phyloP scores from a whole-genome alignment of 1,284 basidiomycete genomes.

The Malassezia equina region DNA sequence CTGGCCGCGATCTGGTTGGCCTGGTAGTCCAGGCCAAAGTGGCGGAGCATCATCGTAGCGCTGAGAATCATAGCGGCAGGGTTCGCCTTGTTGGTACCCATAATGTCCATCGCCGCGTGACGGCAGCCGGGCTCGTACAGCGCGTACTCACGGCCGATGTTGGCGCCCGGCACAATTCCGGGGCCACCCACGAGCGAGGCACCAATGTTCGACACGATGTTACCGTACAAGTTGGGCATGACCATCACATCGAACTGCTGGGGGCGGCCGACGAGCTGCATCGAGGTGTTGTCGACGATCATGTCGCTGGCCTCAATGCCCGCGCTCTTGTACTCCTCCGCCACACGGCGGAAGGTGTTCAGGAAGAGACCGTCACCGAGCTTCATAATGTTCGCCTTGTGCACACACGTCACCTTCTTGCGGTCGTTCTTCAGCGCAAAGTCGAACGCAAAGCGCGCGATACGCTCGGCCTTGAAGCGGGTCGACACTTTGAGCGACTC shows the following conservation, averaged over 20 bases:
- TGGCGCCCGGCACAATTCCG: slow-evolving; percentile 94
- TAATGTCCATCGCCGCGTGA: slow-evolving; percentile 95
- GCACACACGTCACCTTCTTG: slow-evolving; percentile 99
- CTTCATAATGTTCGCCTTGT: slow-evolving; percentile 99
- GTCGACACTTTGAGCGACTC: slow-evolving; percentile 98
- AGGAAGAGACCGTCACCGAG: slow-evolving; percentile 98
- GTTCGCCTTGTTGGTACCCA: slow-evolving; percentile 95
- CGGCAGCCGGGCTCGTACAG: slow-evolving; percentile 98
- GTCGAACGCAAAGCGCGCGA: slow-evolving; percentile 94
- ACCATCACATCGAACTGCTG: slow-evolving; percentile 98
- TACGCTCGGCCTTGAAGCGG: slow-evolving; percentile 87
- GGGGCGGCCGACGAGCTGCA: slow-evolving; percentile 94
- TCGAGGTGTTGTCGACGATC: slow-evolving; percentile 99
- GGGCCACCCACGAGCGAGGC: slow-evolving; percentile 96
- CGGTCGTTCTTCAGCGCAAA: slow-evolving; percentile 97
- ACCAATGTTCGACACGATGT: slow-evolving; percentile 95
- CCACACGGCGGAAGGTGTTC: slow-evolving; percentile 91
- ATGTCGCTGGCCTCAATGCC: slow-evolving; percentile 93
- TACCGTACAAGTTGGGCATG: slow-evolving; percentile 90
- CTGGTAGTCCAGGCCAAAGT: slow-evolving; percentile 89
- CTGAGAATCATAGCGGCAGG: slow-evolving; percentile 96
- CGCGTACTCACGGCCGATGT: slow-evolving; percentile 93
- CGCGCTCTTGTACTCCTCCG: slow-evolving; percentile 80
- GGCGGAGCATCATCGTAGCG: slow-evolving; percentile 95
- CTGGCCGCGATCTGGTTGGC: slow-evolving; percentile 89